A percentile compares a stretch with the other conserved stretches of the same genome.
These are phyloP conservation scores for Colletotrichum truncatum DNA, from an alignment of 2,329 filamentous ascomycete genomes.

Conservation along the genomic window DNA sequence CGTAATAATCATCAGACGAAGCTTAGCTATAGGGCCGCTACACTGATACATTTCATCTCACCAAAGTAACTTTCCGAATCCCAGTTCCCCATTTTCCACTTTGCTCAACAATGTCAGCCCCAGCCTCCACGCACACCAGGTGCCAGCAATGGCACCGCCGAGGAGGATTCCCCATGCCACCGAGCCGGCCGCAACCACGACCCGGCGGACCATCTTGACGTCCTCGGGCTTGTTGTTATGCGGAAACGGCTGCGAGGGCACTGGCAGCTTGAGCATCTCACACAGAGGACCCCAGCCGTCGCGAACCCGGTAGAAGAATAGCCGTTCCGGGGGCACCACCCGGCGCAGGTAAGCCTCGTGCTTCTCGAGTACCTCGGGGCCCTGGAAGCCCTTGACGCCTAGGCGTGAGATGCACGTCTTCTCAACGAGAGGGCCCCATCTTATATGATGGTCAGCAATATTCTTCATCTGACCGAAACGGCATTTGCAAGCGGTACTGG, in stretches of 20 bases:
- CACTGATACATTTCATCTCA: not conserved
- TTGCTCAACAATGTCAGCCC: not conserved
- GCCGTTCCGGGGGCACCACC: conserved; percentile 35
- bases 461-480: too few relatives aligned
- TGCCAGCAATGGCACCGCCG: not conserved
- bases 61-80: not conserved
- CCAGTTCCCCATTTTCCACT: not conserved
- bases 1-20: not conserved
- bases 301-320: conserved; percentile 37
- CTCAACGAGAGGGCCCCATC: conserved; percentile 9
- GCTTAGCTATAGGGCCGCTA: not conserved
- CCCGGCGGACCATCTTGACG: not conserved
- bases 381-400: not conserved
- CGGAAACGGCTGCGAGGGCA: conserved; percentile 41
- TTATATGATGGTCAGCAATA: not conserved
- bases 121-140: not conserved
- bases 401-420: conserved; percentile 4
- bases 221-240: conserved; percentile 36
- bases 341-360: conserved; percentile 15
- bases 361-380: conserved; percentile 30
- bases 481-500: too few relatives aligned
- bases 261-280: conserved; percentile 39
- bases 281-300: conserved; percentile 46
- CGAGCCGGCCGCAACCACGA: not conserved
- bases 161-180: not conserved